These are phyloP conservation scores for Salix udensis DNA, from an alignment of 345 rosid species.

Conservation along the genomic window DNA sequence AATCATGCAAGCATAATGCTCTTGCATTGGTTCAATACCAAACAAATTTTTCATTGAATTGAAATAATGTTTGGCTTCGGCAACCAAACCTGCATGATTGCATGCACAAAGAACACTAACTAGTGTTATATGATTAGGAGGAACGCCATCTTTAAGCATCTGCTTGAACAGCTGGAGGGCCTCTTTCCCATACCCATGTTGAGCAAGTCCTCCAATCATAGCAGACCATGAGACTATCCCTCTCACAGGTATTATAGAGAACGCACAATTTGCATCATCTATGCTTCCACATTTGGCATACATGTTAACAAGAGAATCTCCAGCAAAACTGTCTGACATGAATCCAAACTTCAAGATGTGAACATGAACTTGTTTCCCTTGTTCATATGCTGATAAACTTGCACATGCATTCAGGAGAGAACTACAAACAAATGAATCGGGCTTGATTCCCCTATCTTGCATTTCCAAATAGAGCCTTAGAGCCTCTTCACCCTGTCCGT, in stretches of 20 bases:
- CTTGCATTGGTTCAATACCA: slow-evolving; percentile 44
- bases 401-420: slow-evolving; percentile 64
- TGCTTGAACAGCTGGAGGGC: slow-evolving; percentile 38
- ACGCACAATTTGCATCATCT: slow-evolving; percentile 49
- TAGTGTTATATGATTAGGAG: slow-evolving; percentile 58
- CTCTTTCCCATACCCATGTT: slow-evolving; percentile 53
- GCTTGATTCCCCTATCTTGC: slow-evolving; percentile 38
- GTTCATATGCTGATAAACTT: slow-evolving; percentile 61
- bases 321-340: slow-evolving; percentile 46
- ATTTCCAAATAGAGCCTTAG: slow-evolving; percentile 45
- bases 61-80: slow-evolving; percentile 44
- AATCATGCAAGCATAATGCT: slow-evolving; percentile 69
- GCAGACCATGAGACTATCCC: slow-evolving; percentile 66
- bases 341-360: slow-evolving; percentile 55
- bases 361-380: slow-evolving; percentile 62
- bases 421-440: slow-evolving; percentile 62
- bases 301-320: slow-evolving; percentile 63
- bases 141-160: slow-evolving; percentile 46
- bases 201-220: slow-evolving; percentile 56
- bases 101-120: slow-evolving; percentile 59
- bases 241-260: slow-evolving; percentile 44
- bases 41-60: slow-evolving; percentile 41
- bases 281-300: slow-evolving; percentile 67
- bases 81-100: slow-evolving; percentile 60
- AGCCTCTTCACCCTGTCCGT: slow-evolving; percentile 64